Evolutionary conservation across 495 filamentous ascomycete species (phyloP), one percentile per base, ranked within the genome.

Genomic region (Lophiotrema nucula): DNA sequence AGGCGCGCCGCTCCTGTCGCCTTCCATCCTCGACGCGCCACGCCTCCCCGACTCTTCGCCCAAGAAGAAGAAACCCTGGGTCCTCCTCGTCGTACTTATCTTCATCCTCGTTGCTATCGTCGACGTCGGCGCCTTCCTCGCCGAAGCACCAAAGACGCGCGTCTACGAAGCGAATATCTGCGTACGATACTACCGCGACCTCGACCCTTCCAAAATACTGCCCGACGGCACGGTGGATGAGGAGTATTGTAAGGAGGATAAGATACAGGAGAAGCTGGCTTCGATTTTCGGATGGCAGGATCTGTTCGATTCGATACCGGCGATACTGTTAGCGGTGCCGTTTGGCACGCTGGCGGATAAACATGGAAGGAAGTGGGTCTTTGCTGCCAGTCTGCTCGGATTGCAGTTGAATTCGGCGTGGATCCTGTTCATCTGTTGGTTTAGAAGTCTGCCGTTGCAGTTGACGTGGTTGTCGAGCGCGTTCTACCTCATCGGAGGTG

Each of bases 141-240:
- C 43, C 33, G 42, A 67, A 21, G 19, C 64, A 1, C 54, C 64
- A 2, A 59, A 56, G 35, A 67, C 64, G 10, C 53, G 58, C 23
- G 38, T 63, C 16, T 67, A 45, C 46, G 64, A 67, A 49, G 48
- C 64, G 5, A 56, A 58, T n/a, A 25, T 62, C 15, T 67, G 64
- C 46, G 15, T 62, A 13, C 54, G 42, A 15, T 58, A 63, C 56
- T 67, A 67, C 56, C 5, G 55, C 18, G 18, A 58, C 24, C 26
- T 48, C 23, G 64, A 67, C 26, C 54, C 59, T 37, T 56, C 49
- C 31, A 59, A 63, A 44, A 67, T 67, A 4, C 3, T 25, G 1
- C 21, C 48, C 10, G 50, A 60, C 39, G 64, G 64, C 1, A 47
- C 26, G 5, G 53, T 67, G 4, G 33, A n/a, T 1, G 64, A 67